Percentiles rank a stretch among this genome's conserved stretches.
These are phyloP conservation scores for Myriangium duriaei DNA, from an alignment of 2,329 filamentous ascomycete genomes.

Conservation along the genomic window DNA sequence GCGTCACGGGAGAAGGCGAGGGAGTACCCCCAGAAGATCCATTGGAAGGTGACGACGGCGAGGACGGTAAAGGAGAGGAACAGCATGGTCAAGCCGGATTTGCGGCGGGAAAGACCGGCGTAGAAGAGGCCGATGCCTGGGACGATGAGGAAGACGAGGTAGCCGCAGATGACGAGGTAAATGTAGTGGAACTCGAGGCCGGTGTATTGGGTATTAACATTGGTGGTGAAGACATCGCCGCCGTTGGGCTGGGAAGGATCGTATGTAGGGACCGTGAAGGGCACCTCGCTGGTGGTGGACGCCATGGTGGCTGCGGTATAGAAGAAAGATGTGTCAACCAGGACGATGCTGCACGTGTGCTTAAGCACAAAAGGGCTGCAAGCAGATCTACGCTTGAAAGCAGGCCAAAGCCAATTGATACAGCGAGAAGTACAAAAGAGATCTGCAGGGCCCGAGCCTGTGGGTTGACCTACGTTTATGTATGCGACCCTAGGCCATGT, in stretches of 20 bases:
- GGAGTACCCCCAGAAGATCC: slow-evolving; percentile 51
- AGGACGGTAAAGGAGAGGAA: slow-evolving; percentile 30
- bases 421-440: no score
- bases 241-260: slow-evolving; percentile 37
- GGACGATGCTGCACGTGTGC: no score
- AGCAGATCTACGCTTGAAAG: no score
- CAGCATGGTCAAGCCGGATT: slow-evolving; percentile 48
- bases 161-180: slow-evolving; percentile 46
- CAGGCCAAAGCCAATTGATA: no score
- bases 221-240: slow-evolving; percentile 39
- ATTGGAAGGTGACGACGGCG: slow-evolving; percentile 44
- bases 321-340: no score
- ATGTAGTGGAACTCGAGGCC: slow-evolving; percentile 50
- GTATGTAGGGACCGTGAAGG: slow-evolving; percentile 22
- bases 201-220: slow-evolving; percentile 46
- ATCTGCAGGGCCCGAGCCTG: no score
- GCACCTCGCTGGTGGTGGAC: slow-evolving; percentile 1
- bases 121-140: slow-evolving; percentile 55
- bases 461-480: no score
- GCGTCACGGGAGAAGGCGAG: slow-evolving; percentile 49
- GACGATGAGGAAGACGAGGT: slow-evolving; percentile 54
- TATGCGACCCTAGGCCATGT: no score
- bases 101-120: slow-evolving; percentile 49
- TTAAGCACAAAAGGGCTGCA: no score
- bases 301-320: slow-evolving; percentile 8